Conservation (phyloP, 257 asterid genomes). For the Gardenia jasminoides region DNA sequence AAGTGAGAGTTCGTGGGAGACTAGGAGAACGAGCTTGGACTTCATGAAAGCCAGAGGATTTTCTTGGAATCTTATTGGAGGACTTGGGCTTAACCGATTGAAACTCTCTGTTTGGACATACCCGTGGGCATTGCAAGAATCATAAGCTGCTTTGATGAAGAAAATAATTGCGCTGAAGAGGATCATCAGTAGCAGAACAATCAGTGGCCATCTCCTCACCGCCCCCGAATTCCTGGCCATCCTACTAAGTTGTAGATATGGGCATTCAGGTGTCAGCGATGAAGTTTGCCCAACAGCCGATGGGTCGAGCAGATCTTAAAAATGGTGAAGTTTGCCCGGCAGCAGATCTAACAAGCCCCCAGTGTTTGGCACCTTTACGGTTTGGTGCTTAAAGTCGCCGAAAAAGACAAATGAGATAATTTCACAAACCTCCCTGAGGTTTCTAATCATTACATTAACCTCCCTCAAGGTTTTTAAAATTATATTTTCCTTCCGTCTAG, state of each 20-base stretch:
- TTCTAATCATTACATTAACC: no score
- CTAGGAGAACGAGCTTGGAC: conserved; percentile 73
- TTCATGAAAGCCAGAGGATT: conserved; percentile 71
- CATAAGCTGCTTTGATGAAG: conserved; percentile 61
- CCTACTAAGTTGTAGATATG: neutral
- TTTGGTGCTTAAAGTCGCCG: no score
- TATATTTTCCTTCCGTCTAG: no score
- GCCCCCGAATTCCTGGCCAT: conserved; percentile 50
- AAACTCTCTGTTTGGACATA: conserved; percentile 20
- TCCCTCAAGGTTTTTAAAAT: no score
- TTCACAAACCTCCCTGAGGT: no score
- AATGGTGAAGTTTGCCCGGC: no score
- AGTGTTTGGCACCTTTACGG: no score
- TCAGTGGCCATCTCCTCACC: conserved; percentile 49
- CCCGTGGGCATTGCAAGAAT: conserved; percentile 47
- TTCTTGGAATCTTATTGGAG: conserved; percentile 20
- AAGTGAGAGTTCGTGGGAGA: conserved; percentile 85
- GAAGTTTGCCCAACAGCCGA: neutral
- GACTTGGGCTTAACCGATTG: conserved; percentile 27
- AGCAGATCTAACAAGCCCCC: neutral
- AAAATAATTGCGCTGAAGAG: conserved; percentile 58
- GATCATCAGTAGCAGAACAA: conserved; percentile 45
- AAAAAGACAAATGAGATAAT: no score
- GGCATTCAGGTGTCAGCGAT: neutral
- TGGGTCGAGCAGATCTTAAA: no score